These are phyloP conservation scores for Fraxinus quadrangulata DNA, from an alignment of 257 asterid genomes.

Conservation along the genomic window DNA sequence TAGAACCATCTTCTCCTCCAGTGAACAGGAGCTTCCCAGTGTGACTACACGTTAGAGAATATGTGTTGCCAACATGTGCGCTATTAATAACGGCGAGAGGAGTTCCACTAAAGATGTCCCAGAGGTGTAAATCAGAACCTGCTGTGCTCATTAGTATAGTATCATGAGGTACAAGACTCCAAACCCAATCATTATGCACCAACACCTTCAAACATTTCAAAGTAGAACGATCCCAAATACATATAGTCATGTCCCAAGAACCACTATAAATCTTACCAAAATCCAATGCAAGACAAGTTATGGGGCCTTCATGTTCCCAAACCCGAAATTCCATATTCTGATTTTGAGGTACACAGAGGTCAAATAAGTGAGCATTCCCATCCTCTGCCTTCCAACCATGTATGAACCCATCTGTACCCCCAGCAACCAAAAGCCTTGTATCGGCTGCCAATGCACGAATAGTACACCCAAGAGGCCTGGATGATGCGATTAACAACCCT, in stretches of 20 bases:
- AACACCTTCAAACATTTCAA: constrained; percentile 67
- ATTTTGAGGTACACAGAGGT: constrained; percentile 56
- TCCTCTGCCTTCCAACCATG: constrained; percentile 94
- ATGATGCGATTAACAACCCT: constrained; percentile 76
- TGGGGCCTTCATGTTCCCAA: constrained; percentile 93
- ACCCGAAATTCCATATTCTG: constrained; percentile 66
- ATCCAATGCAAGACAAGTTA: constrained; percentile 90
- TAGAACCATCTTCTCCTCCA: constrained; percentile 93
- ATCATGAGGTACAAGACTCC: constrained; percentile 89
- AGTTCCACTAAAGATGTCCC: constrained; percentile 65
- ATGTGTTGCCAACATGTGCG: constrained; percentile 63
- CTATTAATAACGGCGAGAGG: constrained; percentile 39
- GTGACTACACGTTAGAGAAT: constrained; percentile 78
- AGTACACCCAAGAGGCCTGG: constrained; percentile 88
- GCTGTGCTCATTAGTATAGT: constrained; percentile 72
- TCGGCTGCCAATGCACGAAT: constrained; percentile 94
- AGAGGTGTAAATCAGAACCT: constrained; percentile 69
- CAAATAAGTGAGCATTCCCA: constrained; percentile 75
- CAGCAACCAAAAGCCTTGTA: constrained; percentile 75
- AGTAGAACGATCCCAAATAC: constrained; percentile 78
- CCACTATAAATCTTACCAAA: constrained; percentile 77
- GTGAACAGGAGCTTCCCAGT: constrained; percentile 86
- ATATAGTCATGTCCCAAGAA: constrained; percentile 95
- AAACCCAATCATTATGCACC: constrained; percentile 88
- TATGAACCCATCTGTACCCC: constrained; percentile 93